Evolutionary conservation across 495 filamentous ascomycete genomes (phyloP).

Genomic region (Aspergillus indologenus): DNA sequence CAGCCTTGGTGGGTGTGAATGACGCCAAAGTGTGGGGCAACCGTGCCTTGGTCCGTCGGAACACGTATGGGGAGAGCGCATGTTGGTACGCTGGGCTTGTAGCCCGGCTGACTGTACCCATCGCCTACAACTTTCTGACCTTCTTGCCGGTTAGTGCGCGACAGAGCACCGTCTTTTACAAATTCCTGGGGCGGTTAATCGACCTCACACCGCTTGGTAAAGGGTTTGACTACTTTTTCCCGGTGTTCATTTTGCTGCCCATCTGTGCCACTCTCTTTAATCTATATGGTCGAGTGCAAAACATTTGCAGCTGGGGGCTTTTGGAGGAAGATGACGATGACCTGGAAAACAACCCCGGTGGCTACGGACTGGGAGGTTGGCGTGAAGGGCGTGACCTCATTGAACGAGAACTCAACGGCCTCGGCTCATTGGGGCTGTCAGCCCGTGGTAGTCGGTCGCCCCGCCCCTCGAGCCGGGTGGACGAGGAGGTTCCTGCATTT

Average conservation of each 20-base stretch:
- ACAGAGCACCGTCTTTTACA: conserved; percentile 72
- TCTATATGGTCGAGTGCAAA: conserved; percentile 77
- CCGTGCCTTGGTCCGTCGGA: conserved; percentile 81
- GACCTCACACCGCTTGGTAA: conserved; percentile 78
- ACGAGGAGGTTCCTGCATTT: conserved; percentile 28
- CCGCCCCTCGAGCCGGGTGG: conserved; percentile 27
- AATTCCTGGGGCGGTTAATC: conserved; percentile 80
- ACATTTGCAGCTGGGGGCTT: conserved; percentile 71
- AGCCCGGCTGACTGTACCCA: conserved; percentile 82
- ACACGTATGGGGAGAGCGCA: conserved; percentile 86
- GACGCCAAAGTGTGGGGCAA: conserved; percentile 95
- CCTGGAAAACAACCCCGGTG: conserved; percentile 57
- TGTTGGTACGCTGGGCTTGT: conserved; percentile 94
- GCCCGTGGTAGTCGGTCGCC: conserved; percentile 34
- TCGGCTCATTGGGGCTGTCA: conserved; percentile 49
- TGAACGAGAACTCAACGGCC: conserved; percentile 75
- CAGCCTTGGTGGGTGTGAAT: conserved; percentile 77
- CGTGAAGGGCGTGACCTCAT: conserved; percentile 92
- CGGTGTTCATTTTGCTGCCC: conserved; percentile 78
- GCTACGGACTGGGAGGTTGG: conserved; percentile 81
- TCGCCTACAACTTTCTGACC: conserved; percentile 93
- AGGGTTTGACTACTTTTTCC: conserved; percentile 86
- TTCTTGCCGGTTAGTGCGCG: conserved; percentile 70
- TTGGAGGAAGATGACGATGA: conserved; percentile 75
- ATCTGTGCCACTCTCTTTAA: conserved; percentile 81